Evolutionary conservation across 1,284 basidiomycete genomes (phyloP), one percentile per base, ranked within the genome.

Genomic region (Phellopilus nigrolimitatus): DNA sequence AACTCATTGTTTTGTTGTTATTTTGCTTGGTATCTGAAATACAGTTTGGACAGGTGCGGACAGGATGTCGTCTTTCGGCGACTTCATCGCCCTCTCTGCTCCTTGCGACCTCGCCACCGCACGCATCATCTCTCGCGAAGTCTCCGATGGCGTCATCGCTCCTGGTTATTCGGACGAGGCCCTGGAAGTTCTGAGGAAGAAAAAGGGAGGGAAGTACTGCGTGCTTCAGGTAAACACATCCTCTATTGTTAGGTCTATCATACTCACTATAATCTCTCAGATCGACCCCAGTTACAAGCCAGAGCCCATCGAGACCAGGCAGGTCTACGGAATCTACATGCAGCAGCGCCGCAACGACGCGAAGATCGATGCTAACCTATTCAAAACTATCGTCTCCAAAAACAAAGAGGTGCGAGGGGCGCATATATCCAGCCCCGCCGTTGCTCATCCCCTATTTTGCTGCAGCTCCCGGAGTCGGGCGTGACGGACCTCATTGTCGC

Each of bases 141-240:
- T 99, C 5, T 97, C 94, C 0, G 97, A 99, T 68, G 95, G 95
- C 51, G 88, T 99, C 59, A 95, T 99, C 56, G 95, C 95, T 2
- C 95, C 97, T 0, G 93, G 91, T 36, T 99, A 95, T 68, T 79
- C 87, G 36, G 70, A 79, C 0, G 92, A 90, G 60, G 97, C 97
- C 0, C 75, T 99, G 9, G 95, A 97, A 54, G 80, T 97, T 33
- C 76, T 99, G 22, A 77, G 76, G 47, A 97, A 97, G 77, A 99
- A 99, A 80, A 99, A 99, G 74, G 92, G 81, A 22, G 97, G 95
- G 48, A 99, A 99, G 69, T 99, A 99, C 76, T 99, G 95, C 63
- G 92, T 99, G 12, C 79, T 99, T 19, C 79, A 94, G 80, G 91
- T 91, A 58, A 47, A 68, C 53, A 8, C 4, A 5, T 41, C 9